Evolutionary conservation across 129 eudicot genomes (phyloP).

Genomic region (Cynara cardunculus): DNA sequence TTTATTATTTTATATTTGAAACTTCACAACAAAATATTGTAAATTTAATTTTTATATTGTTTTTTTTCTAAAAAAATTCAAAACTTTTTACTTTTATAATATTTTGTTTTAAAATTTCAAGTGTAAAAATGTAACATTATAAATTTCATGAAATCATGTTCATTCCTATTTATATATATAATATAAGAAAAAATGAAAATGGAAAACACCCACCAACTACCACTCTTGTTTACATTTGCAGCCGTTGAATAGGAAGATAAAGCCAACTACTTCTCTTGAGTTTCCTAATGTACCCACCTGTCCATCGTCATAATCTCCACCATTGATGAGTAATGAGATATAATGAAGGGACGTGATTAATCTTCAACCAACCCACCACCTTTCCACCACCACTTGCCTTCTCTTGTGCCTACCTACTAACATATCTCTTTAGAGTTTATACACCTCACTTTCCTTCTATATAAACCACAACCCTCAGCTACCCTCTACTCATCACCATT

Average conservation of each 20-base stretch:
- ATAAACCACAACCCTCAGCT: conserved; percentile 45
- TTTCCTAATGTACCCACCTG: conserved; percentile 4
- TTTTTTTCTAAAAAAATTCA: no score
- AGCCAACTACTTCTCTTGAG: conserved; percentile 33
- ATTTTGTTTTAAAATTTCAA: no score
- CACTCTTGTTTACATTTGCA: conserved; percentile 33
- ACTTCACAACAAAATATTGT: no score
- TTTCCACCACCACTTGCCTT: conserved; percentile 21
- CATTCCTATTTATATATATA: no score
- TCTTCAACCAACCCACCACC: conserved; percentile 53
- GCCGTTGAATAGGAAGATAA: conserved; percentile 29
- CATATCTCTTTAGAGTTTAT: neutral
- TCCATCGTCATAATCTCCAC: conserved; percentile 8
- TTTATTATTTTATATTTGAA: no score
- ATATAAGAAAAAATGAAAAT: neutral
- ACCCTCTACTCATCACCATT: conserved; percentile 32
- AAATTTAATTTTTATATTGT: no score
- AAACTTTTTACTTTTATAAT: no score
- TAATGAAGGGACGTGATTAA: conserved; percentile 34
- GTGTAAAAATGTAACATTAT: no score
- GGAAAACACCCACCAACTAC: conserved; percentile 26
- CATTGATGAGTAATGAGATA: conserved; percentile 4
- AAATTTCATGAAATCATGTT: no score
- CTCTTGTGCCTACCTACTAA: conserved; percentile 29
- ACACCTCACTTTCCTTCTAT: conserved; percentile 8